These are phyloP conservation scores for Russula griseocarnosa DNA, from an alignment of 768 basidiomycete genomes.

Conservation along the genomic window DNA sequence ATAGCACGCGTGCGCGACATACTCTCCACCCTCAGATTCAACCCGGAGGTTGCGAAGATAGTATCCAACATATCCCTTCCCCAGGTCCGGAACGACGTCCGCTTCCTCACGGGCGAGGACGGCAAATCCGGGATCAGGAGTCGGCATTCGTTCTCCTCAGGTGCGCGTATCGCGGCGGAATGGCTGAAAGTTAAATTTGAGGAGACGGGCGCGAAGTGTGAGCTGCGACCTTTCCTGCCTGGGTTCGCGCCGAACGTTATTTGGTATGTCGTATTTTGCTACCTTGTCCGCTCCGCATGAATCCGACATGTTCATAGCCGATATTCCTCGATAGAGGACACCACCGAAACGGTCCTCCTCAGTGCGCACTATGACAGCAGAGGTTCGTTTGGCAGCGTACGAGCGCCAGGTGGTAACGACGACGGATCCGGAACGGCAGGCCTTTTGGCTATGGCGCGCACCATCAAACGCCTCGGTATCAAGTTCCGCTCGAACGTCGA, in stretches of 20 bases:
- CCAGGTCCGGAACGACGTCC: conserved; percentile 65
- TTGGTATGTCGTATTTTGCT: conserved; percentile 47
- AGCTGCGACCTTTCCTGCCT: conserved; percentile 55
- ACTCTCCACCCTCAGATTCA: conserved; percentile 57
- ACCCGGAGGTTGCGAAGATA: conserved; percentile 62
- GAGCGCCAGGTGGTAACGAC: conserved; percentile 64
- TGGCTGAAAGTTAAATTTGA: conserved; percentile 77
- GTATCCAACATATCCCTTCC: conserved; percentile 64
- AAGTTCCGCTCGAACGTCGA: conserved; percentile 74
- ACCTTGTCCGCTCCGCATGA: background rate
- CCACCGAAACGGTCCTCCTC: conserved; percentile 64
- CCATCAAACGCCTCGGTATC: conserved; percentile 62
- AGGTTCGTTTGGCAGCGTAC: conserved; percentile 75
- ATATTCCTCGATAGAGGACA: conserved; percentile 52
- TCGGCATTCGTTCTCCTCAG: conserved; percentile 77
- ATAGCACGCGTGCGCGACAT: conserved; percentile 54
- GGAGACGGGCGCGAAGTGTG: conserved; percentile 69
- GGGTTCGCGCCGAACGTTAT: conserved; percentile 87
- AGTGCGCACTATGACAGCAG: conserved; percentile 90
- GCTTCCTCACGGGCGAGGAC: conserved; percentile 84
- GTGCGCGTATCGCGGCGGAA: conserved; percentile 58
- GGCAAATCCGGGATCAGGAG: conserved; percentile 64
- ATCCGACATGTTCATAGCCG: conserved; percentile 40
- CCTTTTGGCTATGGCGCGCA: conserved; percentile 74
- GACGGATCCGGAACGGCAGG: conserved; percentile 64